Base-by-base conservation (phyloP, 2,329 filamentous ascomycete species). In the Xylariomycetidae sp. region DNA sequence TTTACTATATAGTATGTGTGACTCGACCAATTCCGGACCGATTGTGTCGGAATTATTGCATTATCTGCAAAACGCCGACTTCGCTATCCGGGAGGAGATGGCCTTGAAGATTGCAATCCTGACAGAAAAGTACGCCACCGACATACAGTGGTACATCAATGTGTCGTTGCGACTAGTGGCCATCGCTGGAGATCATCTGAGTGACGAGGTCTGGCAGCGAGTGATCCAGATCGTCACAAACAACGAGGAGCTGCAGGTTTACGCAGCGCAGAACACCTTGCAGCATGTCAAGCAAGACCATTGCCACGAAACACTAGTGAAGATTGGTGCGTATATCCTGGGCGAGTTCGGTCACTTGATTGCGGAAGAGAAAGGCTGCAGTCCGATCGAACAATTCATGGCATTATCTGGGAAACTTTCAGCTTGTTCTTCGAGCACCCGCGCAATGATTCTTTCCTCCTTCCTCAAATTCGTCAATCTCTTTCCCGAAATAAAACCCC, bases 161-260 rank as follows among this genome's bases (percentile, higher is more conserved):
- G 96, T 97, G 48, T 95, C 92, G 9, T 71, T 98, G 46, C 81
- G 90, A 36, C 75, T 98, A 33, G 89, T 98, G 38, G 88, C 90
- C 38, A 89, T 97, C 79, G 92, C 94, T 3, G 92, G 92, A 47
- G 92, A 98, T 54, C 92, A 98, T 59, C 90, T 98, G 48, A 97
- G 90, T 61, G 94, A 98, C 44, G 92, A 98, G 63, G 92, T 98
- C 13, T 98, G 92, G 92, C 92, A 98, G 59, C 82, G 92, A 50
- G 90, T 98, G 36, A 96, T 95, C 43, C 92, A 98, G 59, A 97
- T 98, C 49, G 89, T 97, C 38, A 97, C 92, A 34, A 98, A 98
- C 69, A 98, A 98, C 60, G 92, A 98, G 61, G 90, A 97, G 59
- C 73, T 98, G 9, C 92, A 98, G 62, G 83, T 95, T 0, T 98